Conservation (phyloP, 306 rosid species). For the Hylodesmum podocarpum region DNA sequence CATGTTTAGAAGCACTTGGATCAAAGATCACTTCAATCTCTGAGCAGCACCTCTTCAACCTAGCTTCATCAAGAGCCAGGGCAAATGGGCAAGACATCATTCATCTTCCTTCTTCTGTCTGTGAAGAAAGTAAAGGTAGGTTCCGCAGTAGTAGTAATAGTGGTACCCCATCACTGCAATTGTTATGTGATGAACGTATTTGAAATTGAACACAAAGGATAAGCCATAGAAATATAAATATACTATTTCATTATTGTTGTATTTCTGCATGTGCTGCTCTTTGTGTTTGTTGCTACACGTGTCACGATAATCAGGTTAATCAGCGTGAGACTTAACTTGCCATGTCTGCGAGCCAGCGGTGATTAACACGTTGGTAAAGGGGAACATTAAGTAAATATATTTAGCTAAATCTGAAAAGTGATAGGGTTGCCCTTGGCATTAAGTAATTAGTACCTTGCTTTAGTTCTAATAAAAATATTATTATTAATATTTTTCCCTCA, state of each 20-base stretch:
- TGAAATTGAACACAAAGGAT: constrained; percentile 15
- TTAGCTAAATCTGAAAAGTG: background rate
- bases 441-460: background rate
- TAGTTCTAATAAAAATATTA: background rate
- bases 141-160: constrained; percentile 30
- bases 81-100: constrained; percentile 34
- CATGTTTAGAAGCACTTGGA: constrained; percentile 35
- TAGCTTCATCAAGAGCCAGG: constrained; percentile 37
- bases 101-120: constrained; percentile 39
- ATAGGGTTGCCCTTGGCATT: background rate
- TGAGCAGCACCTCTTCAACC: constrained; percentile 46
- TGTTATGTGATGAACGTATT: constrained; percentile 55
- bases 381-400: background rate
- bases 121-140: constrained; percentile 48
- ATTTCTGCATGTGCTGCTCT: constrained; percentile 1
- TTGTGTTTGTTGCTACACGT: background rate
- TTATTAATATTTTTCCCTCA: too few species aligned
- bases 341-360: background rate
- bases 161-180: constrained; percentile 48
- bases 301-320: background rate
- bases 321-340: background rate
- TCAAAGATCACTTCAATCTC: constrained; percentile 43
- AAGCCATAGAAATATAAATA: background rate
- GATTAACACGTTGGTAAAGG: background rate
- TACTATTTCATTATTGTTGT: background rate